Base-by-base conservation (phyloP, 257 asterid species). In the Apocynum venetum region DNA sequence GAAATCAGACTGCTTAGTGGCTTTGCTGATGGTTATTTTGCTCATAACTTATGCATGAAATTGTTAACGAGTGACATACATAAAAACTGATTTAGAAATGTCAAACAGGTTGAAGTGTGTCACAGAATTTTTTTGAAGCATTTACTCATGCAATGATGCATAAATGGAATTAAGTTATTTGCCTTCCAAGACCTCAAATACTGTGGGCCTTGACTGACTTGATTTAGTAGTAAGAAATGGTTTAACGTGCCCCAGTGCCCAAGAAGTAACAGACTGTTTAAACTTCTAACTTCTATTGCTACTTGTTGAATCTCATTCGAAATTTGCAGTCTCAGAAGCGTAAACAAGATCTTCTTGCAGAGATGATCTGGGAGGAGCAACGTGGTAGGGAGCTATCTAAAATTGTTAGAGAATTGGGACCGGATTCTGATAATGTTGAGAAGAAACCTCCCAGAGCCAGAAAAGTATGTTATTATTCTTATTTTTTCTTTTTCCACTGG, bases 341-440 rank as follows among this genome's bases (percentile, higher is more conserved):
- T 74, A 87, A 87, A 80, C 87, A 87, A 73, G 89, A 88, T 83
- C 85, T 88, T 79, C 89, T 87, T 20, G 78, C 86, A 77, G 92
- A 87, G 81, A 90, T 89, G 86, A 76, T 83, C 83, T 83, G 85
- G 69, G 96, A 90, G 80, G 96, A 91, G 81, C 90, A 90, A 83
- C 86, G 81, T 74, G 97, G 86, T 44, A 84, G 71, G 78, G 97
- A 86, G 78, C 85, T 84, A 71, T 82, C 89, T 49, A 84, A 80
- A 72, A 80, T 85, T 77, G 86, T 85, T 57, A 79, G 80, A 82
- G 86, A 91, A 38, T 64, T 78, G 46, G 85, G 77, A 74, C 88
- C 90, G 59, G 80, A 76, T 88, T 79, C 93, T 61, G 86, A 82
- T 82, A 77, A 61, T 77, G 83, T 56, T 64, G 84, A 48, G 20